phyloP scores from a whole-genome alignment of 345 rosid genomes.

The Ailanthus altissimus region DNA sequence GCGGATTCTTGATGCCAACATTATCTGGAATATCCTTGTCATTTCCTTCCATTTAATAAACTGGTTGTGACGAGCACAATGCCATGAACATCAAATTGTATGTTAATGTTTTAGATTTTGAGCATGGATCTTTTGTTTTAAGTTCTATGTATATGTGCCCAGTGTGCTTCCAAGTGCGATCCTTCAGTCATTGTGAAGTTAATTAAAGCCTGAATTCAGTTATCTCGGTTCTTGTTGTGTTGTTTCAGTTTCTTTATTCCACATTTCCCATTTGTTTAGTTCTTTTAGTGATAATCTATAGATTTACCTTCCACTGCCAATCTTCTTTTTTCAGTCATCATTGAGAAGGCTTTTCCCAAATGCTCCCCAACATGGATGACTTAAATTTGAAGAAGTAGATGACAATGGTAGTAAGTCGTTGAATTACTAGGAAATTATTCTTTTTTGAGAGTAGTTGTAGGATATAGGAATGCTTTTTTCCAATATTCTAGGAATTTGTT shows the following conservation, averaged over 20 bases:
- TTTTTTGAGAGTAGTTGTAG: too few relatives aligned
- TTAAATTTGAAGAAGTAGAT: too few relatives aligned
- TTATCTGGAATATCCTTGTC: not conserved
- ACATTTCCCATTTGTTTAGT: not conserved
- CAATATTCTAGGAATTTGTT: not conserved
- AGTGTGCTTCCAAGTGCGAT: not conserved
- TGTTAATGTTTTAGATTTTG: conserved; percentile 7
- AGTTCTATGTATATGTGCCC: not conserved
- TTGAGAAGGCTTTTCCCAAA: too few relatives aligned
- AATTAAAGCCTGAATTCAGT: not conserved
- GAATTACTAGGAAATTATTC: too few relatives aligned
- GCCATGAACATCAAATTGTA: not conserved
- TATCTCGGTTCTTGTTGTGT: not conserved
- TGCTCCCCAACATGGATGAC: too few relatives aligned
- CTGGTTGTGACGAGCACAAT: not conserved
- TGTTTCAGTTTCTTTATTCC: not conserved
- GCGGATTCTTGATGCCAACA: not conserved
- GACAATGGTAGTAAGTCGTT: too few relatives aligned
- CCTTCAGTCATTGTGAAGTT: not conserved
- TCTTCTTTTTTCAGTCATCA: too few relatives aligned
- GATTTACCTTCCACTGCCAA: too few relatives aligned
- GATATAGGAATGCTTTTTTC: too few relatives aligned
- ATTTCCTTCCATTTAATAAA: conserved; percentile 23
- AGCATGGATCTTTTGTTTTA: conserved; percentile 10
- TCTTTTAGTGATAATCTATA: not conserved